A percentile compares a stretch with the other conserved stretches of the same genome.
phyloP scores from a whole-genome alignment of 1,139 yeast species.

The Debaryomyces subglobosus region DNA sequence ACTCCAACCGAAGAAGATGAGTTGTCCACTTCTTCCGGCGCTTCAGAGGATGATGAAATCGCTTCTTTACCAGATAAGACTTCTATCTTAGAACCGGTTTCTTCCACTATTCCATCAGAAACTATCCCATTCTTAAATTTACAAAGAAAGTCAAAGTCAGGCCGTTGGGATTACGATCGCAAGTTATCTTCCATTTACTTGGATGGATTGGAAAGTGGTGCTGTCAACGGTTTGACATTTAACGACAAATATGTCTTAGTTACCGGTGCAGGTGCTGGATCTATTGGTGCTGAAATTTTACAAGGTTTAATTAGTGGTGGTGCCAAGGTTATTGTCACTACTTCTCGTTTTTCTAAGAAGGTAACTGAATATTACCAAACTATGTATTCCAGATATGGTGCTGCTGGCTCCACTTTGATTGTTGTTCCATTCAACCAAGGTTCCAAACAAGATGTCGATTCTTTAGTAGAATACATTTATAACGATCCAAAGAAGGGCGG shows the following conservation, averaged over 20 bases:
- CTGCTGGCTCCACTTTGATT: slow-evolving; percentile 85
- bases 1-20: slow-evolving; percentile 52
- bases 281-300: slow-evolving; percentile 95
- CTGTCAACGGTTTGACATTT: slow-evolving; percentile 89
- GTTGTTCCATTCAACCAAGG: slow-evolving; percentile 99
- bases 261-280: slow-evolving; percentile 99
- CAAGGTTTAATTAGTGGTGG: slow-evolving; percentile 97
- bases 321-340: slow-evolving; percentile 94
- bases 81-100: slow-evolving; percentile 71
- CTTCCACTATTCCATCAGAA: slow-evolving; percentile 74
- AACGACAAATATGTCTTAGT: slow-evolving; percentile 86
- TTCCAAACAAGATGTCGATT: slow-evolving; percentile 89
- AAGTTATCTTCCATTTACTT: slow-evolving; percentile 75
- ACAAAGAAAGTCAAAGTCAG: slow-evolving; percentile 71
- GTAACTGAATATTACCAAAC: slow-evolving; percentile 96
- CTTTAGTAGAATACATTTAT: slow-evolving; percentile 83
- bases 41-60: slow-evolving; percentile 65
- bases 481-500: slow-evolving; percentile 83
- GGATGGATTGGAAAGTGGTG: slow-evolving; percentile 91
- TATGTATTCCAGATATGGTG: slow-evolving; percentile 89
- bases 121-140: slow-evolving; percentile 94
- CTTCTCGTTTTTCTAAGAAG: slow-evolving; percentile 91
- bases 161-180: slow-evolving; percentile 82
- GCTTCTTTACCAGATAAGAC: slow-evolving; percentile 79
- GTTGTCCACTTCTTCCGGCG: slow-evolving; percentile 37